Evolutionary conservation across 164 flowering plant genomes (phyloP).

Genomic region (Echeveria elegans): DNA sequence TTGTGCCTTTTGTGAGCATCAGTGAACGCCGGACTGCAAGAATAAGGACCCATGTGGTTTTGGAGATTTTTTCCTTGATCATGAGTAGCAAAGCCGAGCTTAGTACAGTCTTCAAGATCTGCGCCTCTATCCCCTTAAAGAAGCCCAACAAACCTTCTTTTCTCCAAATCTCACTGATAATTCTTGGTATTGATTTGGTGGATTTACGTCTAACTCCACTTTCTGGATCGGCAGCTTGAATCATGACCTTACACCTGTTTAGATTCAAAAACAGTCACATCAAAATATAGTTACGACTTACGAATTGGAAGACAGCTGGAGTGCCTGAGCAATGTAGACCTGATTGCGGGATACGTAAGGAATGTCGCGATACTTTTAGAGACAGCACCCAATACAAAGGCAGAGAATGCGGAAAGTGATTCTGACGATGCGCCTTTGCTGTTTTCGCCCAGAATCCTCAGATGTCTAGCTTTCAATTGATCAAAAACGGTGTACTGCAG

Average conservation of each 20-base stretch:
- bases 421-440: constrained; percentile 18
- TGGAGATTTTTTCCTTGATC: constrained; percentile 72
- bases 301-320: too few relatives aligned
- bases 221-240: constrained; percentile 34
- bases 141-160: constrained; percentile 56
- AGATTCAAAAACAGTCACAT: background rate
- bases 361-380: constrained; percentile 38
- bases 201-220: constrained; percentile 14
- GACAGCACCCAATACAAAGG: constrained; percentile 39
- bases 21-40: constrained; percentile 44
- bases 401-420: constrained; percentile 36
- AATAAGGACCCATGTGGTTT: constrained; percentile 58
- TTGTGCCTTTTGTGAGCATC: constrained; percentile 27
- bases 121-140: constrained; percentile 69
- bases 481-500: constrained; percentile 44
- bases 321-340: constrained; percentile 19
- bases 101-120: constrained; percentile 68
- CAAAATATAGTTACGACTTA: background rate
- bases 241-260: constrained; percentile 44
- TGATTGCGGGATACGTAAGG: constrained; percentile 43
- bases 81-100: constrained; percentile 71
- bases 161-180: constrained; percentile 31
- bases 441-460: constrained; percentile 13
- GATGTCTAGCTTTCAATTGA: constrained; percentile 30
- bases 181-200: constrained; percentile 20